Conservation (phyloP, 768 basidiomycete genomes). For the Mycena venus region DNA sequence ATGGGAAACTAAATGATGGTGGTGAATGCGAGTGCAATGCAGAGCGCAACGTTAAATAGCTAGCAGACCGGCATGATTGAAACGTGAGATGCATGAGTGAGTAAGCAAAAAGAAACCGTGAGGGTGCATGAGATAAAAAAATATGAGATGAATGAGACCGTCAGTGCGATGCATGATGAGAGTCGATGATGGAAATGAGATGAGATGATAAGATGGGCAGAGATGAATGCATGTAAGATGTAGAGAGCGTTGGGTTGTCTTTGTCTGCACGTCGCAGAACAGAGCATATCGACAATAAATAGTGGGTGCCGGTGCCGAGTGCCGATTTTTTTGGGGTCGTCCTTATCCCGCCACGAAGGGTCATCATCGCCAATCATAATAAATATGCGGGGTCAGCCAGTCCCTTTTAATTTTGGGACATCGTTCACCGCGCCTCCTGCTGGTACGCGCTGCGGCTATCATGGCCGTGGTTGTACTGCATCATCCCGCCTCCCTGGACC, state of each 20-base stretch:
- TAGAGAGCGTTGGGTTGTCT: not conserved
- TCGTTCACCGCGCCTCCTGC: conserved; percentile 7
- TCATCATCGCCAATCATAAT: not conserved
- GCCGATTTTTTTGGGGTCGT: conserved; percentile 17
- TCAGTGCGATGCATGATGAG: not conserved
- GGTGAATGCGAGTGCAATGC: not conserved
- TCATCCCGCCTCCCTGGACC: too few species aligned
- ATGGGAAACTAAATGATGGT: not conserved
- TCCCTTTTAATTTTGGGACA: not conserved
- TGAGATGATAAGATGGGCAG: conserved; percentile 3
- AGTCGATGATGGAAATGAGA: not conserved
- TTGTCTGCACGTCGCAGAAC: not conserved
- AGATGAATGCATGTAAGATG: conserved; percentile 19
- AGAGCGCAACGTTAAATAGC: not conserved
- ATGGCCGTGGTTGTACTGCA: not conserved
- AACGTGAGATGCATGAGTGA: conserved; percentile 18
- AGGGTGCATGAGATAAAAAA: not conserved
- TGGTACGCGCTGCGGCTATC: not conserved
- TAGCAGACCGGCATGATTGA: not conserved
- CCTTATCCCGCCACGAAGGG: not conserved
- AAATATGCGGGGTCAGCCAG: not conserved
- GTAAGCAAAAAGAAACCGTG: not conserved
- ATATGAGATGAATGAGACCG: not conserved
- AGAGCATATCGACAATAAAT: conserved; percentile 22
- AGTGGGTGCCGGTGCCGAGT: not conserved